These are phyloP conservation scores for Leccinum incarnatum DNA, from an alignment of 768 basidiomycete genomes.

Conservation along the genomic window DNA sequence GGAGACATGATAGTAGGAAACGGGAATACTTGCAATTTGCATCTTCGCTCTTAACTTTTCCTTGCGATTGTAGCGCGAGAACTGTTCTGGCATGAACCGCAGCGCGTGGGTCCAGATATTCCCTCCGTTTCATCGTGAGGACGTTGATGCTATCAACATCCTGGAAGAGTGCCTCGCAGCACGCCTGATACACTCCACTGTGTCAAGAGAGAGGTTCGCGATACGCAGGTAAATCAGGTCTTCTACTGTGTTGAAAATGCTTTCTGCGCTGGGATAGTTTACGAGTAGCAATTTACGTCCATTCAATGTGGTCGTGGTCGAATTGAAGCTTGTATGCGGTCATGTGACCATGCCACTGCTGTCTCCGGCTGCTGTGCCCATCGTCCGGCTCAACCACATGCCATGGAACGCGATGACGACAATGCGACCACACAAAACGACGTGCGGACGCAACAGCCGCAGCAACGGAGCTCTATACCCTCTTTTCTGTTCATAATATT, in stretches of 20 bases:
- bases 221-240: slow-evolving; percentile 45
- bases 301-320: too few relatives aligned
- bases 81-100: too few relatives aligned
- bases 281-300: not conserved
- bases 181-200: slow-evolving; percentile 42
- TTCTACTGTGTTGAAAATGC: slow-evolving; percentile 59
- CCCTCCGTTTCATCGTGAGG: slow-evolving; percentile 26
- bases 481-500: slow-evolving; percentile 73
- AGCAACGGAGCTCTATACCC: slow-evolving; percentile 60
- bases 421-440: slow-evolving; percentile 11
- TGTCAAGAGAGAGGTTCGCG: not conserved
- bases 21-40: too few relatives aligned
- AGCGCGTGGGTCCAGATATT: too few relatives aligned
- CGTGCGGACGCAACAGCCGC: slow-evolving; percentile 27
- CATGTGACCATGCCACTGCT: not conserved
- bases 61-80: too few relatives aligned
- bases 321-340: not conserved
- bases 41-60: too few relatives aligned
- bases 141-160: slow-evolving; percentile 68
- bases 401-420: slow-evolving; percentile 33
- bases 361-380: not conserved
- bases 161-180: slow-evolving; percentile 66
- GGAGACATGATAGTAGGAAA: too few relatives aligned
- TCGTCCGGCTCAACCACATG: not conserved
- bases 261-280: not conserved